These are phyloP conservation scores for Sungouiella blattae DNA, from an alignment of 805 yeast species.

Conservation along the genomic window DNA sequence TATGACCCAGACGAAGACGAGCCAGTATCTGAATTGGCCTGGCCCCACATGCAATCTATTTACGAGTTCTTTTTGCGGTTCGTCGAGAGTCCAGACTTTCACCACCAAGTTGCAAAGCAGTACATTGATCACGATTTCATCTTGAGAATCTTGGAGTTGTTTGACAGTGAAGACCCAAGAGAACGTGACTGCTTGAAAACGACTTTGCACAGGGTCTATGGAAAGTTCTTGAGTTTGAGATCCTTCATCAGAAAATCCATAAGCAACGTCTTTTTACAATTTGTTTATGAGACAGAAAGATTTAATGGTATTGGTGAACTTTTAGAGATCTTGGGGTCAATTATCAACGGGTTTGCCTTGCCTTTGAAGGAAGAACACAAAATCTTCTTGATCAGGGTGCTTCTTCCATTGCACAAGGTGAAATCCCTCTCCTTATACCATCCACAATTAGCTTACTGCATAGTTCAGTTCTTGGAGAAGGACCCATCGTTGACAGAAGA, in stretches of 20 bases:
- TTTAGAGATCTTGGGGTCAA: slow-evolving; percentile 90
- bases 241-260: slow-evolving; percentile 89
- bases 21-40: slow-evolving; percentile 91
- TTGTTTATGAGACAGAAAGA: slow-evolving; percentile 90
- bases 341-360: slow-evolving; percentile 95
- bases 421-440: slow-evolving; percentile 86
- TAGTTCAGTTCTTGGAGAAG: slow-evolving; percentile 93
- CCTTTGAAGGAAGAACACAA: slow-evolving; percentile 98
- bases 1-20: slow-evolving; percentile 99
- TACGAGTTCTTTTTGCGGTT: slow-evolving; percentile 92
- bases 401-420: slow-evolving; percentile 90
- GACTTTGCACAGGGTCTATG: slow-evolving; percentile 92
- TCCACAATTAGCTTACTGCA: slow-evolving; percentile 95
- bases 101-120: slow-evolving; percentile 88
- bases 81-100: slow-evolving; percentile 91
- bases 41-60: slow-evolving; percentile 98
- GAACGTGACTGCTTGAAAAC: slow-evolving; percentile 95
- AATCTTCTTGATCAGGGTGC: slow-evolving; percentile 77
- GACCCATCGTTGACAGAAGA: slow-evolving; percentile 91
- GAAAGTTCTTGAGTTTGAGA: slow-evolving; percentile 85
- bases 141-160: slow-evolving; percentile 74
- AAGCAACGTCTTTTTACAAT: slow-evolving; percentile 87
- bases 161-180: slow-evolving; percentile 94
- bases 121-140: slow-evolving; percentile 91
- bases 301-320: slow-evolving; percentile 95